A percentile compares a stretch with the other conserved stretches of the same genome.
Evolutionary conservation across 177 flowering plant genomes (phyloP).

Genomic region (Vitis hybrid): DNA sequence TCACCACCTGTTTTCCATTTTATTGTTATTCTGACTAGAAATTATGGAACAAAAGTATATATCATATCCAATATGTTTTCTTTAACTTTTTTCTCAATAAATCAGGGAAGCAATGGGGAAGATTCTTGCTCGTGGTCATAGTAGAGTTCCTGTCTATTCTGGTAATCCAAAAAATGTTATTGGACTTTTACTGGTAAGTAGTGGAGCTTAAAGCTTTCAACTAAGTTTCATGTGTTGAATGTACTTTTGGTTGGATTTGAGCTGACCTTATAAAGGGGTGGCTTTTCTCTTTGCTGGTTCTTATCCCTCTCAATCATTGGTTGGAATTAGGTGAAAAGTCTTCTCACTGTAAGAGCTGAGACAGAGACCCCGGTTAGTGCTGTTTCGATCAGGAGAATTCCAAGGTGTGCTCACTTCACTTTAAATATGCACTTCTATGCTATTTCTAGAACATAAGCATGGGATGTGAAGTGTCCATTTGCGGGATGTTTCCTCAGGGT

Average conservation of each 20-base stretch:
- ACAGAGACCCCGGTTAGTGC: constrained; percentile 98
- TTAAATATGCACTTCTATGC: neutral
- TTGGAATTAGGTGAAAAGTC: constrained; percentile 81
- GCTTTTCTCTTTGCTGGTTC: constrained; percentile 1
- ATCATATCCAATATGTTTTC: neutral
- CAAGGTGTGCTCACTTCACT: constrained; percentile 52
- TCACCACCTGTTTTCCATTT: no score
- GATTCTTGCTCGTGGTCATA: constrained; percentile 95
- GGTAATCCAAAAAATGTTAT: constrained; percentile 91
- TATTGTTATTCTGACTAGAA: neutral
- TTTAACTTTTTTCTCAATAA: constrained; percentile 2
- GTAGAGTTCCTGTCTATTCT: constrained; percentile 97
- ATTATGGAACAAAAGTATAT: neutral
- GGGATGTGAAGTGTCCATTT: neutral
- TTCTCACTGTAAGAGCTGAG: constrained; percentile 94
- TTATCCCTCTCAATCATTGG: neutral
- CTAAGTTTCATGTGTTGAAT: neutral
- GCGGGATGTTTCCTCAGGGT: constrained; percentile 54
- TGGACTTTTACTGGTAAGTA: constrained; percentile 88
- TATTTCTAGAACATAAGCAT: neutral
- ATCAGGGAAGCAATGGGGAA: constrained; percentile 99
- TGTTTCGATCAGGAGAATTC: constrained; percentile 91
- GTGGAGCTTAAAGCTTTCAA: neutral
- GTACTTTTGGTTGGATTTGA: neutral
- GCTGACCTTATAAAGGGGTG: neutral